Conservation (phyloP, 495 filamentous ascomycete genomes). For the Halenospora varia region DNA sequence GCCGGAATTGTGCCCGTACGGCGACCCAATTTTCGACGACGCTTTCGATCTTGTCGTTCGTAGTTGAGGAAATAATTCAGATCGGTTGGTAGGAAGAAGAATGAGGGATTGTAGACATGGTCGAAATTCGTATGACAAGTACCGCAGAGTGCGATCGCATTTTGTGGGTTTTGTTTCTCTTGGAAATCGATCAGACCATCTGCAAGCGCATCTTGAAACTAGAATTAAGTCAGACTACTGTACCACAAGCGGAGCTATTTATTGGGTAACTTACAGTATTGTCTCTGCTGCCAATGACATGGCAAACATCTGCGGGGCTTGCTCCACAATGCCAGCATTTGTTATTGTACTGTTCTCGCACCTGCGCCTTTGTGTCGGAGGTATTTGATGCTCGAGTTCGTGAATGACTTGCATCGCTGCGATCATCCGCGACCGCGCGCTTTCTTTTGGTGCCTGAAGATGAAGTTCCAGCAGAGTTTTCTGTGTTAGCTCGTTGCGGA, state of each 20-base stretch:
- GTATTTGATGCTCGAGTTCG: slow-evolving; percentile 13
- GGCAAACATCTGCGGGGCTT: slow-evolving; percentile 11
- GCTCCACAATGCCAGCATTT: slow-evolving; percentile 17
- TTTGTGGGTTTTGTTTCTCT: slow-evolving; percentile 13
- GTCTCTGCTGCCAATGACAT: slow-evolving; percentile 17
- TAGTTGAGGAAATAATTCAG: slow-evolving; percentile 16
- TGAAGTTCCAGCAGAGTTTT: slow-evolving; percentile 7
- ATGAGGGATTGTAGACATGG: slow-evolving; percentile 12
- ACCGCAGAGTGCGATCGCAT: slow-evolving; percentile 13
- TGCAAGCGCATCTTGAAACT: slow-evolving; percentile 8
- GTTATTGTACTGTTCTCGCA: slow-evolving; percentile 19
- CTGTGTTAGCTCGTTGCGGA: slow-evolving; percentile 1
- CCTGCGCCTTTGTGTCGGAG: slow-evolving; percentile 14
- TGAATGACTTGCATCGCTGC: slow-evolving; percentile 6
- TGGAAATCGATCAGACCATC: slow-evolving; percentile 15
- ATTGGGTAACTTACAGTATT: slow-evolving; percentile 16
- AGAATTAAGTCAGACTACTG: slow-evolving; percentile 11
- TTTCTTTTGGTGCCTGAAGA: slow-evolving; percentile 12
- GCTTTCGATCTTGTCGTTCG: slow-evolving; percentile 15
- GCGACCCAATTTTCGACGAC: slow-evolving; percentile 11
- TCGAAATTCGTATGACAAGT: slow-evolving; percentile 17
- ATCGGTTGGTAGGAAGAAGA: slow-evolving; percentile 17
- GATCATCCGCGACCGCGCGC: slow-evolving; percentile 4
- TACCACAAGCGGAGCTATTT: too few species aligned
- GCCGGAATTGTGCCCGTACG: slow-evolving; percentile 5